A percentile compares a stretch with the other conserved stretches of the same genome.
phyloP scores from a whole-genome alignment of 2,329 filamentous ascomycete genomes.

The Lecanicillium sp. region DNA sequence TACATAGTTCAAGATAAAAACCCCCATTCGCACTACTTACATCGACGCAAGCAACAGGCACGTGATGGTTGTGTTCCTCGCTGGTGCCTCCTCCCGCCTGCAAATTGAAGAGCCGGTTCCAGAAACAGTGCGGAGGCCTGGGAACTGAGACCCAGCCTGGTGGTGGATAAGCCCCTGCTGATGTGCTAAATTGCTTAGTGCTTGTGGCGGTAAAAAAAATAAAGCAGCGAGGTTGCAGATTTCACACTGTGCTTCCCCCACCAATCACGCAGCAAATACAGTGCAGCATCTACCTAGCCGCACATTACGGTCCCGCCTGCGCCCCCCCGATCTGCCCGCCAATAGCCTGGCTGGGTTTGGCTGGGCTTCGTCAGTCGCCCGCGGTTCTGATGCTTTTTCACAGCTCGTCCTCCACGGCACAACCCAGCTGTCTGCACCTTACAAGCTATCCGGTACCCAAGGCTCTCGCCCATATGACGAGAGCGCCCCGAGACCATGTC shows the following conservation, averaged over 20 bases:
- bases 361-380: not conserved
- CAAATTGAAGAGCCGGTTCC: too few species aligned
- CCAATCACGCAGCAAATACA: not conserved
- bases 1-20: too few species aligned
- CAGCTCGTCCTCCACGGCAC: not conserved
- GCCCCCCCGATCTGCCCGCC: conserved; percentile 4
- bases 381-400: conserved; percentile 1
- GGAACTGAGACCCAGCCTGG: too few species aligned
- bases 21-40: too few species aligned
- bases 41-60: too few species aligned
- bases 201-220: too few species aligned
- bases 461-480: conserved; percentile 7
- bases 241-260: conserved; percentile 1
- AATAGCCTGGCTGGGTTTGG: conserved; percentile 4
- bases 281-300: not conserved
- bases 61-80: too few species aligned
- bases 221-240: too few species aligned
- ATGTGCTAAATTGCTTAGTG: too few species aligned
- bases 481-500: conserved; percentile 32
- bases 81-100: too few species aligned
- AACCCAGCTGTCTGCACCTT: not conserved
- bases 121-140: too few species aligned
- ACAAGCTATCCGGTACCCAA: conserved; percentile 1
- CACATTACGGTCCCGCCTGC: not conserved
- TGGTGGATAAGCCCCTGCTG: too few species aligned